Base-by-base conservation (phyloP, 1,284 basidiomycete genomes). In the Irpex lacteus region DNA sequence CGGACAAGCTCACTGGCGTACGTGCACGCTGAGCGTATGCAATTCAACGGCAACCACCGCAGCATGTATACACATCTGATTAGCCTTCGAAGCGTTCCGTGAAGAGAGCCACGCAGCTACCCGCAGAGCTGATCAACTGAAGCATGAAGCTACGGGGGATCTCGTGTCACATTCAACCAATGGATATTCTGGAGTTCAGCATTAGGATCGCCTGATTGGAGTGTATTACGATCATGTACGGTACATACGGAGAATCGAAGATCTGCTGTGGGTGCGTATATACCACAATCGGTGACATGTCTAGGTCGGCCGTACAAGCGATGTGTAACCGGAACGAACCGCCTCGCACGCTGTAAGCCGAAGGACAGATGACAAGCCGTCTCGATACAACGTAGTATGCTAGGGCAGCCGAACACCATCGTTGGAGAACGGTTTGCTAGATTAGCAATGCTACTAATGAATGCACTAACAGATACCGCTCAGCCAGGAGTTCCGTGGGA, bases 1-100 rank as follows among this genome's bases (percentile, higher is more conserved):
- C 91, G n/a, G 87, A 83, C 53, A 90, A 85, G 73, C 74, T 92
- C 55, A 82, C 88, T 4, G 88, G 89, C 37, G 86, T 82, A 49
- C 82, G 85, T 59, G 77, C 83, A 61, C 81, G 85, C 75, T 86
- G 26, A 56, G 11, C 8, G 21, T 56, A 26, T 34, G 34, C 54
- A 15, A 13, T 56, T 11, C 9, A 36, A 32, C 7, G 34, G 13
- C 13, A 34, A 6, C n/a, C 21, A 11, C 7, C 5, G 34, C 21
- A 4, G 34, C 52, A n/a, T 13, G 13, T 13, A 13, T 26, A 53
- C 9, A n/a, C 44, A 47, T 11, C n/a, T 47, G 9, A 47, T 47
- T 47, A n/a, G 53, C 26, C 53, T 11, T 54, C 53, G 26, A 26
- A 26, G 26, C 26, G 3, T 26, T 26, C 26, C 26, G 26, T 26